These are phyloP conservation scores for Selaginella moellendorffii DNA, from an alignment of 75 land plant species.

Conservation along the genomic window DNA sequence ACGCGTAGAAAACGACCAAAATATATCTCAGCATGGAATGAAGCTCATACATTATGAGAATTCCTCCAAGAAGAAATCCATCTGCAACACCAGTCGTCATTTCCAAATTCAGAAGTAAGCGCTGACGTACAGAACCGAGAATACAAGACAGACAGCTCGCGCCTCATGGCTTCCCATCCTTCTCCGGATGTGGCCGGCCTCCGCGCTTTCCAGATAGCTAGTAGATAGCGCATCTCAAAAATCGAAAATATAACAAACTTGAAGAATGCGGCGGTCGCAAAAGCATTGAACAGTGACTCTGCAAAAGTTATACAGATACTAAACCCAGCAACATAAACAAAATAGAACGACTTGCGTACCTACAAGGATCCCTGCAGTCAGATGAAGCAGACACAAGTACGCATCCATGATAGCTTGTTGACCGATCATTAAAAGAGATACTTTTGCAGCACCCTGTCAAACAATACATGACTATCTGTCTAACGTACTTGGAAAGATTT, in stretches of 20 bases:
- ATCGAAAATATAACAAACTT: conserved; percentile 98
- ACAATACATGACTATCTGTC: not conserved
- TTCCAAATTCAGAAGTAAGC: not conserved
- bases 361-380: conserved; percentile 94
- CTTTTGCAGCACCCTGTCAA: conserved; percentile 92
- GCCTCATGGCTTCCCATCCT: conserved; percentile 98
- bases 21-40: conserved; percentile 60
- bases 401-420: conserved; percentile 99
- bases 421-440: conserved; percentile 86
- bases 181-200: conserved; percentile 70
- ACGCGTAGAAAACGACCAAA: conserved; percentile 77
- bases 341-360: conserved; percentile 38
- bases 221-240: conserved; percentile 97
- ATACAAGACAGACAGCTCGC: conserved; percentile 88
- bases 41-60: conserved; percentile 83
- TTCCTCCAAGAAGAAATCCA: conserved; percentile 92
- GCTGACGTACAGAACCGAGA: conserved; percentile 90
- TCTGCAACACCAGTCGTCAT: conserved; percentile 37
- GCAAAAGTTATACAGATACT: conserved; percentile 13
- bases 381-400: conserved; percentile 86
- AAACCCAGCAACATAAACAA: not conserved
- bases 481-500: not conserved
- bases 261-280: conserved; percentile 99
- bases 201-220: conserved; percentile 97
- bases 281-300: conserved; percentile 98